Base-by-base conservation (phyloP, 1,284 basidiomycete species). In the Tremellales sp. region DNA sequence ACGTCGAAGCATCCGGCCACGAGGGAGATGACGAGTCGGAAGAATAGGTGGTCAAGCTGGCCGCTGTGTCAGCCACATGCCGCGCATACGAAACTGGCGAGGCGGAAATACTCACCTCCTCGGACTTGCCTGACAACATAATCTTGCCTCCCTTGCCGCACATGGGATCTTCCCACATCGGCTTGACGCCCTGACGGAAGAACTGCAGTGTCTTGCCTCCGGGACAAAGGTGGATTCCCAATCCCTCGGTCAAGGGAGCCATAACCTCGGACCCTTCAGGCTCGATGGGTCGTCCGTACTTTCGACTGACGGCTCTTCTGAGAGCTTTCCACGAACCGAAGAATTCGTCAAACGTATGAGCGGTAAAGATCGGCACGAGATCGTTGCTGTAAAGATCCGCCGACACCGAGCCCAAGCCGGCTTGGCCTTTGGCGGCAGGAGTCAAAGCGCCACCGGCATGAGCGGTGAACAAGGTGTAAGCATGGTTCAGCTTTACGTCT, bases 101-200 rank as follows among this genome's bases (percentile, higher is more conserved):
- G 33, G 24, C n/a, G n/a, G n/a, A n/a, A n/a, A n/a, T n/a, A 62
- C 58, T 54, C 19, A 66, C 60, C 13, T 23, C n/a, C 11, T 11
- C 24, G 5, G 48, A 26, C 35, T 52, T 46, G 5, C 61, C 60
- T 4, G 61, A 41, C 22, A 66, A 40, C 61, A 65, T 64, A 25
- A 68, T 48, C 48, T 64, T 65, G 1, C 66, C 64, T 2, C 64
- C 66, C 4, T 55, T 54, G 1, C 43, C 52, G 50, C 62, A 66
- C 49, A 51, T 53, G 8, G 36, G 26, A 51, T 68, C 66, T 45
- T 64, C 66, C 68, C 68, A 70, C 64, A 68, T 66, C 1, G 68
- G 68, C 43, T 52, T 55, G 29, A 68, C 57, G 4, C 55, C 58
- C 8, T 52, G 35, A 15, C 50, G 35, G 55, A 70, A 70, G 42